phyloP scores from a whole-genome alignment of 2,329 filamentous ascomycete species.

The Aspergillus quadricinctus region DNA sequence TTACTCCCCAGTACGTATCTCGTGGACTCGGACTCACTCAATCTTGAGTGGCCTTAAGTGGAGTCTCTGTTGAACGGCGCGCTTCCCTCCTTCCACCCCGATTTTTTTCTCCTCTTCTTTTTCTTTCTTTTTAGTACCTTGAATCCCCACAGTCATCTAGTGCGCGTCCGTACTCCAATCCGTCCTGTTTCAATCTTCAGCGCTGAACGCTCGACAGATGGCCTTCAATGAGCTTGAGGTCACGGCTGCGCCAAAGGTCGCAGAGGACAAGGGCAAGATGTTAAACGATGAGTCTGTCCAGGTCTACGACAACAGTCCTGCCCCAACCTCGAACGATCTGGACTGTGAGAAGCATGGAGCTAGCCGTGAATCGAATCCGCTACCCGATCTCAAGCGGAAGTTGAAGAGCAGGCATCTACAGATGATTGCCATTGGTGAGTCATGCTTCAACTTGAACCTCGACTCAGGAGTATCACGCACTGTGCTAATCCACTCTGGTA shows the following conservation, averaged over 20 bases:
- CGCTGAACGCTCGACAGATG: conserved; percentile 18
- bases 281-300: conserved; percentile 21
- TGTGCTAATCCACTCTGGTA: conserved; percentile 40
- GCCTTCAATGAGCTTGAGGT: conserved; percentile 15
- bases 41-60: background rate
- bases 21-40: background rate
- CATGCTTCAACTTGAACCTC: background rate
- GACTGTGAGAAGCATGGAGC: conserved; percentile 38
- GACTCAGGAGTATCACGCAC: background rate
- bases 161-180: background rate
- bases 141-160: background rate
- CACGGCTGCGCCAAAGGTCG: conserved; percentile 12
- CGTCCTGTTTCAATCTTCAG: background rate
- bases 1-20: background rate
- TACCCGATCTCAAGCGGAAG: conserved; percentile 63
- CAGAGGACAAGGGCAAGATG: conserved; percentile 22
- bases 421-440: conserved; percentile 96
- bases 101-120: conserved; percentile 3
- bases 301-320: conserved; percentile 12
- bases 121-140: background rate
- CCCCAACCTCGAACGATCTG: conserved; percentile 22
- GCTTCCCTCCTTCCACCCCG: background rate
- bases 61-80: background rate
- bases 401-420: conserved; percentile 85
- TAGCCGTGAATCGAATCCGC: conserved; percentile 54